phyloP scores from a whole-genome alignment of 257 asterid genomes.

The Fraxinus pennsylvanica region DNA sequence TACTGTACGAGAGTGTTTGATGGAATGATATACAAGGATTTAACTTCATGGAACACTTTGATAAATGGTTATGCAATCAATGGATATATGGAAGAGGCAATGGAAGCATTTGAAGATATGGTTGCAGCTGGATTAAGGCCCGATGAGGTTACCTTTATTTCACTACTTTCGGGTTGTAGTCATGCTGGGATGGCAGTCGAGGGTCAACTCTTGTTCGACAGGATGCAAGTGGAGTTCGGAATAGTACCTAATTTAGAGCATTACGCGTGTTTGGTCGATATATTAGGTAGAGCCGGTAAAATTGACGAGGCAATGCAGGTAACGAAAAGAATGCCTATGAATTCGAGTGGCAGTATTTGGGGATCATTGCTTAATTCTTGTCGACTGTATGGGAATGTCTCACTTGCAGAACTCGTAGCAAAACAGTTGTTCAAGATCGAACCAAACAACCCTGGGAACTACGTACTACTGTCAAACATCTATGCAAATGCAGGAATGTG shows the following conservation, averaged over 20 bases:
- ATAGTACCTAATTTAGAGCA: constrained; percentile 42
- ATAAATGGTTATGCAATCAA: constrained; percentile 50
- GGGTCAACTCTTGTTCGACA: constrained; percentile 37
- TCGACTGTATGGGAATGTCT: constrained; percentile 38
- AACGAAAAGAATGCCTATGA: constrained; percentile 43
- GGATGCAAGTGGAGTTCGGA: constrained; percentile 41
- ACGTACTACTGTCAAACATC: constrained; percentile 44
- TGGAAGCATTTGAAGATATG: constrained; percentile 41
- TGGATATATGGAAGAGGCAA: constrained; percentile 37
- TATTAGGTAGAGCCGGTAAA: constrained; percentile 49
- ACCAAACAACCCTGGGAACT: constrained; percentile 51
- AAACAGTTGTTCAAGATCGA: constrained; percentile 41
- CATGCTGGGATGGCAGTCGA: constrained; percentile 42
- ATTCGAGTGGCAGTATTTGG: constrained; percentile 53
- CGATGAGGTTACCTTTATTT: constrained; percentile 41
- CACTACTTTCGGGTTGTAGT: constrained; percentile 47
- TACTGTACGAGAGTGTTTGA: constrained; percentile 43
- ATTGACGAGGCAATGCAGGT: constrained; percentile 46
- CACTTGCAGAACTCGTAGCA: constrained; percentile 45
- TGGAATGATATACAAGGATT: constrained; percentile 36
- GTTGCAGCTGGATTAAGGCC: constrained; percentile 30
- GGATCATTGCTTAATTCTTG: constrained; percentile 59
- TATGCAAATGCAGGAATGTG: constrained; percentile 55
- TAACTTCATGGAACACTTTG: constrained; percentile 50
- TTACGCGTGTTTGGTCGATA: constrained; percentile 54